Evolutionary conservation across 2,329 filamentous ascomycete genomes (phyloP), one percentile per base, ranked within the genome.

Genomic region (Cercospora brassicicola): DNA sequence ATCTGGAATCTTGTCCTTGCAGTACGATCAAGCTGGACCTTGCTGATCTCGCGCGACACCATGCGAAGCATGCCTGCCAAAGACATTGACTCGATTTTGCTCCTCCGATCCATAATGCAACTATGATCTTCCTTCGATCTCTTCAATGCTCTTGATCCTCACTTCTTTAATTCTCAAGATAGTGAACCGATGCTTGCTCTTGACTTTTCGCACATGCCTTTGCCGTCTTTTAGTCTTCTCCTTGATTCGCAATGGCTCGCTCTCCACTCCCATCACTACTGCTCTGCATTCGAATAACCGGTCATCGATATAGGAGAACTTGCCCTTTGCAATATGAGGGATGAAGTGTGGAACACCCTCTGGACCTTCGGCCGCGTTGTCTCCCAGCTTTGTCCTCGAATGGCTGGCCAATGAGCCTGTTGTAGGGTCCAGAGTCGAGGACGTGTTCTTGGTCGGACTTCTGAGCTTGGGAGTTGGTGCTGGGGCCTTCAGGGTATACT

Each of bases 171-270:
- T 91, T 77, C 89, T 86, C 80, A 99, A 78, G 23, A 97, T 87
- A 2, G 95, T 99, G 80, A 91, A 97, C 76, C 88, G 86, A 78
- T 96, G 92, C 86, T 99, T 97, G 84, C 93, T 97, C 83, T 86
- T 90, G 9, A 95, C 90, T 67, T 86, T 88, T 84, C 89, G 92
- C 60, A 87, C 86, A 77, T 87, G 85, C 71, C 88, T 81, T 74
- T 87, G 84, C 77, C 90, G 86, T 77, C 92, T 84, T 79, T 90
- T 90, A 76, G 84, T 87, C 82, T 86, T 86, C 79, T 85, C 83
- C 76, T 81, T 83, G 42, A 85, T 76, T 64, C 83, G 75, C 82
- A 86, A 79, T 53, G 85, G 85, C 88, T 91, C 84, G 66, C 88
- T 87, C 82, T 98, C 95, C 6, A 91, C 88, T 5, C 93, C 94